These are phyloP conservation scores for Trichoderma reesei DNA, from an alignment of 495 filamentous ascomycete species.

Conservation along the genomic window DNA sequence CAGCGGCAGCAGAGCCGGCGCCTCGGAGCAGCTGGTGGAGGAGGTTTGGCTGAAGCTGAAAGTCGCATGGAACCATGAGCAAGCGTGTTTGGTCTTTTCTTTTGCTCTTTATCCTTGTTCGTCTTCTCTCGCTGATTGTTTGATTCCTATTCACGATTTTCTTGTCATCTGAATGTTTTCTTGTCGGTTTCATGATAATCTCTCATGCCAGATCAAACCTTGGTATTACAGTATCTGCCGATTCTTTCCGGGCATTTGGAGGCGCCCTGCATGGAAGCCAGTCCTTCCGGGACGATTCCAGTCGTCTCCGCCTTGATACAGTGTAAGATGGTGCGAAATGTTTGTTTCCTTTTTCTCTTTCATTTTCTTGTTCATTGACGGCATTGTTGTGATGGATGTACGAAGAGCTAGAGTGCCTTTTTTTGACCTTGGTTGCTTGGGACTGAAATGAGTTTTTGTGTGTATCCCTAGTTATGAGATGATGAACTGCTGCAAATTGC, in stretches of 20 bases:
- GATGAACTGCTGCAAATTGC: background rate
- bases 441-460: background rate
- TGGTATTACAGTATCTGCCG: background rate
- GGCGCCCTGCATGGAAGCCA: background rate
- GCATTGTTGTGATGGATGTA: background rate
- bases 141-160: background rate
- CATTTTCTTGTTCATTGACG: background rate
- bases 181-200: background rate
- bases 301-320: background rate
- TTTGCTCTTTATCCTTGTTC: background rate
- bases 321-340: background rate
- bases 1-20: slow-evolving; percentile 1
- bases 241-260: background rate
- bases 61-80: background rate
- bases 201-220: background rate
- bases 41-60: slow-evolving; percentile 27
- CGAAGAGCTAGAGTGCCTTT: background rate
- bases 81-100: background rate
- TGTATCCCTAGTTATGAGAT: background rate
- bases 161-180: background rate
- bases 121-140: background rate
- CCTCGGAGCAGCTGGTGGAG: slow-evolving; percentile 48
- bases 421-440: background rate
- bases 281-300: background rate
- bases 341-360: background rate